Evolutionary conservation across 2,329 filamentous ascomycete genomes (phyloP).

Genomic region (Penicillium sp.): DNA sequence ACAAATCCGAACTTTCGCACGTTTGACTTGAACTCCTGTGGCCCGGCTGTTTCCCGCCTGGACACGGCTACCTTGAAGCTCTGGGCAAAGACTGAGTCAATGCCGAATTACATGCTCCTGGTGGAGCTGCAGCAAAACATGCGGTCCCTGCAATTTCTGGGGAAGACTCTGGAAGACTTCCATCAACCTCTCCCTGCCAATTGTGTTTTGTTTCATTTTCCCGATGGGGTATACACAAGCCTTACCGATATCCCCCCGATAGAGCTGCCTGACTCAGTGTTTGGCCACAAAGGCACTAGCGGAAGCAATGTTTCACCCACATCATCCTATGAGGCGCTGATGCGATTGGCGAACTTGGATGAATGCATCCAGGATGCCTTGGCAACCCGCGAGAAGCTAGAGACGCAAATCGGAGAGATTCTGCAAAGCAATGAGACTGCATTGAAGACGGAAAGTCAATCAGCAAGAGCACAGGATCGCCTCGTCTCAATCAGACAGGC

Average conservation of each 20-base stretch:
- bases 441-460: conserved; percentile 27
- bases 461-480: conserved; percentile 37
- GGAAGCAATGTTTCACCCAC: conserved; percentile 53
- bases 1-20: conserved; percentile 87
- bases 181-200: conserved; percentile 72
- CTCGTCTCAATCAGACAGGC: conserved; percentile 42
- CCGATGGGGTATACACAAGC: conserved; percentile 79
- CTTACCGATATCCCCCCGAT: conserved; percentile 58
- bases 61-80: conserved; percentile 63
- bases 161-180: conserved; percentile 57
- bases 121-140: conserved; percentile 68
- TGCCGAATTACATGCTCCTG: conserved; percentile 56
- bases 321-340: conserved; percentile 79
- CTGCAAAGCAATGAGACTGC: conserved; percentile 34
- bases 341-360: conserved; percentile 82
- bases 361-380: conserved; percentile 87
- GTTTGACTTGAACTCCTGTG: conserved; percentile 66
- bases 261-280: conserved; percentile 14
- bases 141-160: conserved; percentile 69
- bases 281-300: conserved; percentile 28
- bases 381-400: conserved; percentile 65
- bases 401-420: conserved; percentile 65
- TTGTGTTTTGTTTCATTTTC: conserved; percentile 75
- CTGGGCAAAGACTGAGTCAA: conserved; percentile 60
- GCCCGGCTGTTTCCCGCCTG: conserved; percentile 58